These are phyloP conservation scores for Penicillium vulpinum DNA, from an alignment of 2,329 filamentous ascomycete genomes.

Conservation along the genomic window DNA sequence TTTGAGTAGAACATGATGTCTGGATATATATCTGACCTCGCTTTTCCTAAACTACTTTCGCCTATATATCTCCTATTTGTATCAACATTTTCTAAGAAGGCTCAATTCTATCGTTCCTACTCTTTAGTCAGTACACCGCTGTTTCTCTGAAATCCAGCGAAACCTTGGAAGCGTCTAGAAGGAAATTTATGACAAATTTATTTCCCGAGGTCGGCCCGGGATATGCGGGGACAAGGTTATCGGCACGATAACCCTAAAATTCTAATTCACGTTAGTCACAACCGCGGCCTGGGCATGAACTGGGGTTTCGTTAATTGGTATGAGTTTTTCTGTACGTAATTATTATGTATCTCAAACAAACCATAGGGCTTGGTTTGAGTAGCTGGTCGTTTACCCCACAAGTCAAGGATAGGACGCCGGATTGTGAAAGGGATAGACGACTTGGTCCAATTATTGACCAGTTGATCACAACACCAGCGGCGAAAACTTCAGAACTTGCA, in stretches of 20 bases:
- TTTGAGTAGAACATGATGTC: neutral
- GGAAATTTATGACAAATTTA: neutral
- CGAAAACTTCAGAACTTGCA: no score
- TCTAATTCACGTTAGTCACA: neutral
- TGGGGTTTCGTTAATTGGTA: no score
- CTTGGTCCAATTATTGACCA: neutral
- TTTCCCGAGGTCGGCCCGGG: neutral
- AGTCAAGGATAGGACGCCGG: neutral
- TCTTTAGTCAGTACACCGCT: neutral
- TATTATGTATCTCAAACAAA: neutral
- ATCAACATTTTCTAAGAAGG: neutral
- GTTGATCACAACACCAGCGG: neutral
- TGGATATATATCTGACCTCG: neutral
- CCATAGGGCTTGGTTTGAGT: neutral
- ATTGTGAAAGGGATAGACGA: no score
- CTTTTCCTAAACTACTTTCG: no score
- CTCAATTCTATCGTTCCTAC: accelerated
- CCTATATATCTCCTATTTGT: no score
- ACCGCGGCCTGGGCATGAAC: no score
- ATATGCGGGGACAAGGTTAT: neutral
- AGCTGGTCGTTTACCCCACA: neutral
- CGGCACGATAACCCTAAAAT: neutral
- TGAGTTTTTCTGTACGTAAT: no score
- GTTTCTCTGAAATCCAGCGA: neutral
- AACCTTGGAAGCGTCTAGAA: no score